These are phyloP conservation scores for Acmispon strigosus DNA, from an alignment of 306 rosid genomes.

Conservation along the genomic window DNA sequence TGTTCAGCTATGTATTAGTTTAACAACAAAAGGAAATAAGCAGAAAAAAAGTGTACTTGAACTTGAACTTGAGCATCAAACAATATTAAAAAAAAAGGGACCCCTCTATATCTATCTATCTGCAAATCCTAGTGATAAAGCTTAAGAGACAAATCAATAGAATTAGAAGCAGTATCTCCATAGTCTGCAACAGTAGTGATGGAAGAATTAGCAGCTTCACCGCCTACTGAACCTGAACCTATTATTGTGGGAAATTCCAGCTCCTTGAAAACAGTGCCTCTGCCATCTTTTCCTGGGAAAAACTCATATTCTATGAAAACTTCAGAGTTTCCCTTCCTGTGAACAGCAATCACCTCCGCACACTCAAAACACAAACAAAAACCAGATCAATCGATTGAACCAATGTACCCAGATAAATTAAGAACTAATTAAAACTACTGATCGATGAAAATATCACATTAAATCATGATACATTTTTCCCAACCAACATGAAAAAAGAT, in stretches of 20 bases:
- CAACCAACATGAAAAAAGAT: slow-evolving; percentile 1
- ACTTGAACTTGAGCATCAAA: neutral
- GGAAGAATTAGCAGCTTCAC: slow-evolving; percentile 46
- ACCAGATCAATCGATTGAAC: neutral
- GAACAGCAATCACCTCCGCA: slow-evolving; percentile 68
- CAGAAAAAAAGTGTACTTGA: slow-evolving; percentile 25
- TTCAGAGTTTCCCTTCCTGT: slow-evolving; percentile 44
- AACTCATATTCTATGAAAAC: slow-evolving; percentile 79
- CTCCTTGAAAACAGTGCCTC: slow-evolving; percentile 44
- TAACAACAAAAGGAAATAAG: slow-evolving; percentile 32
- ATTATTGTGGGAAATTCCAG: slow-evolving; percentile 20
- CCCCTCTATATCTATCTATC: neutral
- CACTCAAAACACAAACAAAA: slow-evolving; percentile 24
- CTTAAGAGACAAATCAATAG: slow-evolving; percentile 77
- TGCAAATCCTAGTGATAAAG: slow-evolving; percentile 50
- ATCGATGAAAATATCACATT: too few relatives aligned
- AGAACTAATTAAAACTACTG: too few relatives aligned
- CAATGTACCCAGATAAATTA: neutral
- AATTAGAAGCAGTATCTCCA: slow-evolving; percentile 40
- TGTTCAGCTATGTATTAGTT: neutral
- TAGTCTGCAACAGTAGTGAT: slow-evolving; percentile 12
- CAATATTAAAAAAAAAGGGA: slow-evolving; percentile 3
- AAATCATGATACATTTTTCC: too few relatives aligned
- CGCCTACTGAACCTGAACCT: slow-evolving; percentile 31
- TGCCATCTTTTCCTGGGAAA: slow-evolving; percentile 44